phyloP scores from a whole-genome alignment of 2,329 filamentous ascomycete species.

The Monilinia aucupariae region DNA sequence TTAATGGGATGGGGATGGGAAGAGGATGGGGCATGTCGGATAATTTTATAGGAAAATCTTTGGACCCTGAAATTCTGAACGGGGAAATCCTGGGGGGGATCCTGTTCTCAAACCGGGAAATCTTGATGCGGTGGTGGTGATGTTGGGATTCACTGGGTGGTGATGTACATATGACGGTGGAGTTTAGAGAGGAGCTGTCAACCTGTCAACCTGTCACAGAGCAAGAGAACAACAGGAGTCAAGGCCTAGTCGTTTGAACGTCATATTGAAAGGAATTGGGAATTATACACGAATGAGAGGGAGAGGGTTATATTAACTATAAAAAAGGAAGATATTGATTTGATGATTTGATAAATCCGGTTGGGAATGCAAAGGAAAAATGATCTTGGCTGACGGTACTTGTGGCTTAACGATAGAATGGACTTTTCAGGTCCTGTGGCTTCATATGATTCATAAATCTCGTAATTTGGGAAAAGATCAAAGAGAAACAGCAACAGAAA shows the following conservation, averaged over 20 bases:
- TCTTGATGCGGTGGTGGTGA: not conserved
- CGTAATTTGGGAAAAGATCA: not conserved
- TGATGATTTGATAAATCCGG: not conserved
- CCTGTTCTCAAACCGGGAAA: constrained; percentile 2
- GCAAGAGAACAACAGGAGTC: not conserved
- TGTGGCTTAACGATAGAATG: not conserved
- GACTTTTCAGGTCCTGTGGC: constrained; percentile 11
- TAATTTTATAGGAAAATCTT: not conserved
- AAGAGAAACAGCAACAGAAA: not conserved
- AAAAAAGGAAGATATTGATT: not conserved
- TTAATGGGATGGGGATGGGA: not conserved
- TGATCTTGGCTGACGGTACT: constrained; percentile 10
- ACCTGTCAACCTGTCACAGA: not conserved
- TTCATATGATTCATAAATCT: not conserved
- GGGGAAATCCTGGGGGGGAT: not conserved
- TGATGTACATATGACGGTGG: constrained; percentile 9
- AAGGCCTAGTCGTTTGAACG: not conserved
- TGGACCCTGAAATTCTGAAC: not conserved
- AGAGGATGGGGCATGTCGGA: not conserved
- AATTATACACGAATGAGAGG: not conserved
- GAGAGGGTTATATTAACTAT: not conserved
- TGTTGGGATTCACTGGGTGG: not conserved
- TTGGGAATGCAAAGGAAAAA: not conserved
- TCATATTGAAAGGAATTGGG: not conserved
- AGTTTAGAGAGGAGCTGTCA: not conserved